Evolutionary conservation across 1,139 yeast genomes (phyloP).

Genomic region (Scheffersomyces cryptocercus): DNA sequence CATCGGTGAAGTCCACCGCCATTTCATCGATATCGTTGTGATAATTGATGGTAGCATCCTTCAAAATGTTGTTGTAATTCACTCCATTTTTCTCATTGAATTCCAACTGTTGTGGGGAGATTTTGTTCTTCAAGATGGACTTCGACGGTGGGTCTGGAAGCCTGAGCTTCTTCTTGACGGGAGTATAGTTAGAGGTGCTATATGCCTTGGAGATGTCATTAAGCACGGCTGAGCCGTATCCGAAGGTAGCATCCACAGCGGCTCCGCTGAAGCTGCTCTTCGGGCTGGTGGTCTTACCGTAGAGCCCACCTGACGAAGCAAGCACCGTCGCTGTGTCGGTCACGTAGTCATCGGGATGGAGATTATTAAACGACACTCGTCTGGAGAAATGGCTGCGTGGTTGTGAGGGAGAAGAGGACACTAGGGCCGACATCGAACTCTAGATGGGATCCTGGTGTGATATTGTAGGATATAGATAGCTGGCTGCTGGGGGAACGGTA

Average conservation of each 20-base stretch:
- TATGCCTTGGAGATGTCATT: conserved; percentile 18
- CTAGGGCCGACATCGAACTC: not conserved
- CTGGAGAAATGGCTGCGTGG: conserved; percentile 20
- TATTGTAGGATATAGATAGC: no score
- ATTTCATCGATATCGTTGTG: conserved; percentile 23
- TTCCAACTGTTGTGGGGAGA: conserved; percentile 31
- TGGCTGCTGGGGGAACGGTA: no score
- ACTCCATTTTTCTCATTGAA: conserved; percentile 16
- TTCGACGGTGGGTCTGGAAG: conserved; percentile 38
- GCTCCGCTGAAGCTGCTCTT: conserved; percentile 1
- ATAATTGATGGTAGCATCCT: conserved; percentile 19
- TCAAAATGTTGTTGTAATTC: conserved; percentile 10
- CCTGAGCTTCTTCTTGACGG: conserved; percentile 15
- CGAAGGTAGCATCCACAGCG: conserved; percentile 9
- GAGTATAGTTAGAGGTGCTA: conserved; percentile 5
- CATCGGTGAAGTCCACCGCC: conserved; percentile 3
- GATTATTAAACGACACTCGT: conserved; percentile 48
- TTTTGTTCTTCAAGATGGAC: conserved; percentile 42
- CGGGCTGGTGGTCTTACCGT: conserved; percentile 2
- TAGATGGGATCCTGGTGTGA: not conserved
- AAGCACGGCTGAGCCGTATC: conserved; percentile 14
- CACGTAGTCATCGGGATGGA: conserved; percentile 29
- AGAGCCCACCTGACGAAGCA: not conserved
- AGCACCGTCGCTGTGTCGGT: not conserved
- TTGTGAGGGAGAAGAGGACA: conserved; percentile 6